Conservation (phyloP, 2,329 filamentous ascomycete species). For the Moelleriella libera region DNA sequence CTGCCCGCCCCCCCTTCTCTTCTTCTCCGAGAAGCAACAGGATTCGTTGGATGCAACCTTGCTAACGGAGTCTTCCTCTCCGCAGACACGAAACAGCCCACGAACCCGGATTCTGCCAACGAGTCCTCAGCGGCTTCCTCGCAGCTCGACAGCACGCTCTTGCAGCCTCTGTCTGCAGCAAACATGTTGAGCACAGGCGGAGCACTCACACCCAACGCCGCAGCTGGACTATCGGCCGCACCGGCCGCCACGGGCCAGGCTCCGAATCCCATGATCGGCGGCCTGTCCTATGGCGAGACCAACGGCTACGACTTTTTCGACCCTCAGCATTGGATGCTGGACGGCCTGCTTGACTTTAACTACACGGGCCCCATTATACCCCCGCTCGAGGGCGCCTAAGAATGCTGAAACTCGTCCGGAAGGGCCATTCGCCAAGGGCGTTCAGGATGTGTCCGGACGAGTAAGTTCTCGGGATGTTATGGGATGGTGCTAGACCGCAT, state of each 20-base stretch:
- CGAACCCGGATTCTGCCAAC: conserved; percentile 66
- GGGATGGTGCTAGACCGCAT: too few species aligned
- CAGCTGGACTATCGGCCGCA: conserved; percentile 24
- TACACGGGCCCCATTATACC: conserved; percentile 41
- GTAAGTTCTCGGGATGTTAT: too few species aligned
- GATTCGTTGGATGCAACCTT: neutral
- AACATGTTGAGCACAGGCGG: conserved; percentile 34
- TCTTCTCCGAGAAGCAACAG: too few species aligned
- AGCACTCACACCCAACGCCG: conserved; percentile 35
- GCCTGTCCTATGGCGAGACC: conserved; percentile 41
- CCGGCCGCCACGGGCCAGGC: conserved; percentile 11
- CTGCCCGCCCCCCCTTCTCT: too few species aligned
- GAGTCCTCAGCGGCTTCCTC: conserved; percentile 58
- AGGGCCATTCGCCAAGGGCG: too few species aligned
- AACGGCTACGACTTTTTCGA: conserved; percentile 76
- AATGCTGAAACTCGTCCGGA: too few species aligned
- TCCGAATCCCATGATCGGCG: conserved; percentile 31
- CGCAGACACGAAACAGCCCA: conserved; percentile 69
- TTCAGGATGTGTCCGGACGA: too few species aligned
- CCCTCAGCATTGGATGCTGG: conserved; percentile 85
- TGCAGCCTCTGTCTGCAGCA: conserved; percentile 23
- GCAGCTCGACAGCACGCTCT: conserved; percentile 43
- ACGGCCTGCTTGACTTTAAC: conserved; percentile 70
- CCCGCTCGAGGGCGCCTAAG: conserved; percentile 37
- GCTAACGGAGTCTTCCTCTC: neutral